Evolutionary conservation across 2,329 filamentous ascomycete genomes (phyloP), one percentile per base, ranked within the genome.

Genomic region (Nothophoma quercina): DNA sequence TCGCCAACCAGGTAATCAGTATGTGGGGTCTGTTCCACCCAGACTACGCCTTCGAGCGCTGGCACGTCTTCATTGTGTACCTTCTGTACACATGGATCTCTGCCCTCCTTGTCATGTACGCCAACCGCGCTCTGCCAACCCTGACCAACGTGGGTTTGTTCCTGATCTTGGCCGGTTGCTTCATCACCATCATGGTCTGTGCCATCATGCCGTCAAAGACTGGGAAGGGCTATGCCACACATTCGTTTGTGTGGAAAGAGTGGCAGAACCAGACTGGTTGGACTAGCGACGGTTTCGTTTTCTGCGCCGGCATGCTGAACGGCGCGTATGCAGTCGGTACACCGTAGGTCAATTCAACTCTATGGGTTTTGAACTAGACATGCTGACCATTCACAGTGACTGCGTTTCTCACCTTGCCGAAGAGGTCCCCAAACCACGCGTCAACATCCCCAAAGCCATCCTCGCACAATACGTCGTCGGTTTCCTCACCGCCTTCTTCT

Each of bases 291-390:
- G 85, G 85, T 13, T 82, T 88, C n/a, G 85, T 85, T 2, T 88
- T 89, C 57, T 74, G 88, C 21, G 75, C 83, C 0, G 86, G 86
- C 15, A 86, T 88, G 69, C 77, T 89, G 19, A 90, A 90, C 62
- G 88, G 86, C 9, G 87, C 87, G 3, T 90, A 85, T 66, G 83
- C 84, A 35, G 83, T 90, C 9, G 88, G 87, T 6, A 83, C 84
- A 1, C 83, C 86, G 9, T 70, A 59, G 56, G 68, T 13, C 3
- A 13, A 7, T 18, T n/a, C n/a, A n/a, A n/a, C 5, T 23, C 6
- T 12, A 26, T 13, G 2, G 18, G 3, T 15, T 10, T 12, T 10
- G 1, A 10, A 21, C 12, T 2, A 13, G 6, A 39, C 22, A 48
- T 42, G 40, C 52, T 55, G n/a, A 44, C 7, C n/a, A n/a, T 4